These are phyloP conservation scores for Ceratocystis cacaofunesta DNA, from an alignment of 2,329 filamentous ascomycete species.

Conservation along the genomic window DNA sequence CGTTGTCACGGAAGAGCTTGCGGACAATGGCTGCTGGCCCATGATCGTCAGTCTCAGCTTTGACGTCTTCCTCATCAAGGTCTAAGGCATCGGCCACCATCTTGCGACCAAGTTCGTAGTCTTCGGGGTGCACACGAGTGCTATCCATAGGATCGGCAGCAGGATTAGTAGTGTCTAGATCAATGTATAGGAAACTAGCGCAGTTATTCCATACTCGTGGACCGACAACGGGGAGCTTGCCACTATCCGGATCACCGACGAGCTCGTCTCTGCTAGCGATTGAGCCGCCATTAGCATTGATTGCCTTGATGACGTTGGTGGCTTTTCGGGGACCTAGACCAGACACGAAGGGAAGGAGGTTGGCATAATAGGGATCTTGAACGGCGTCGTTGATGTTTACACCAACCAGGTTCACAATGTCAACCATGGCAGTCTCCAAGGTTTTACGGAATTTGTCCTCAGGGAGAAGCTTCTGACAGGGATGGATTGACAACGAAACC, in stretches of 20 bases:
- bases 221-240: constrained; percentile 65
- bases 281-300: constrained; percentile 78
- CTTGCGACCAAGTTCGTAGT: constrained; percentile 94
- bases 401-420: constrained; percentile 94
- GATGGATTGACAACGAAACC: constrained; percentile 72
- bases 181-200: constrained; percentile 84
- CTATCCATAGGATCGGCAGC: constrained; percentile 88
- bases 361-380: constrained; percentile 64
- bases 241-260: constrained; percentile 70
- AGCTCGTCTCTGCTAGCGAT: constrained; percentile 76
- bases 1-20: constrained; percentile 86
- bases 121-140: constrained; percentile 92
- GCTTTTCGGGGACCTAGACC: constrained; percentile 89
- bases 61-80: constrained; percentile 94
- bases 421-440: constrained; percentile 91
- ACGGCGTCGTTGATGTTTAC: constrained; percentile 92
- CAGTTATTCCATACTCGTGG: constrained; percentile 93
- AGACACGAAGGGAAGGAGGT: constrained; percentile 77
- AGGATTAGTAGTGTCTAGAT: constrained; percentile 68
- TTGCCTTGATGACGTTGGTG: constrained; percentile 55
- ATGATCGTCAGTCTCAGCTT: constrained; percentile 81
- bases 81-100: constrained; percentile 96
- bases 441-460: constrained; percentile 75
- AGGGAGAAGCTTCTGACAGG: constrained; percentile 75
- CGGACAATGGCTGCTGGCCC: constrained; percentile 82